Base-by-base conservation (phyloP, 2,329 filamentous ascomycete species). In the Claviceps maximensis region DNA sequence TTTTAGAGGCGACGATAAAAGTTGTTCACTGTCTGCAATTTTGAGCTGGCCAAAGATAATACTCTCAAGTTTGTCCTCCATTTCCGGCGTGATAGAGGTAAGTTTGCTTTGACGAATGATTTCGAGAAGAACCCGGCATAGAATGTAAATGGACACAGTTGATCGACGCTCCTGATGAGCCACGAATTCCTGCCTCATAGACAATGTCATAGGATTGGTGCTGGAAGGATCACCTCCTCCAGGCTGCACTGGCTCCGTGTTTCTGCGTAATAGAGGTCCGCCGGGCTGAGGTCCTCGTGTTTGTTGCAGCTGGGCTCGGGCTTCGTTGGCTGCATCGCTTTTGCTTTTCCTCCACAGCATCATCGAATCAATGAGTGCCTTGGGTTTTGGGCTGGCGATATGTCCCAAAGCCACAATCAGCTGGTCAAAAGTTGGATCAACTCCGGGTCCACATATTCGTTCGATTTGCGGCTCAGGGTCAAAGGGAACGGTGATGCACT, bases 261-360 rank as follows among this genome's bases (percentile, higher is more conserved):
- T 89, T 55, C 86, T 79, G 58, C 86, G 79, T 54, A 82, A 71
- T 23, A 89, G 69, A 7, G 74, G 74, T 41, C 68, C 76, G 45
- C 68, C 75, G 8, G 68, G 70, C 5, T 65, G 60, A 44, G 65
- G 67, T 36, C 66, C 65, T 17, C 72, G 73, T 21, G 72, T 66
- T 52, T 82, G 78, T 58, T 82, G 78, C 23, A 82, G 68, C 61
- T 81, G 75, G 46, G 59, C 68, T 23, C 82, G 75, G 29, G 86
- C 84, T 57, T 84, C 80, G 60, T 81, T 84, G 29, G 90, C 89
- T 23, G 86, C 83, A 68, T 97, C 91, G 58, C 89, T 95, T 72
- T 97, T 97, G 58, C 82, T 87, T 69, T 96, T 97, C 53, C 93
- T 83, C 93, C 93, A 98, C 33, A 95, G 79, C 88, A 98, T 98